Evolutionary conservation across 164 flowering plant species (phyloP).

Genomic region (Protea cynaroides): DNA sequence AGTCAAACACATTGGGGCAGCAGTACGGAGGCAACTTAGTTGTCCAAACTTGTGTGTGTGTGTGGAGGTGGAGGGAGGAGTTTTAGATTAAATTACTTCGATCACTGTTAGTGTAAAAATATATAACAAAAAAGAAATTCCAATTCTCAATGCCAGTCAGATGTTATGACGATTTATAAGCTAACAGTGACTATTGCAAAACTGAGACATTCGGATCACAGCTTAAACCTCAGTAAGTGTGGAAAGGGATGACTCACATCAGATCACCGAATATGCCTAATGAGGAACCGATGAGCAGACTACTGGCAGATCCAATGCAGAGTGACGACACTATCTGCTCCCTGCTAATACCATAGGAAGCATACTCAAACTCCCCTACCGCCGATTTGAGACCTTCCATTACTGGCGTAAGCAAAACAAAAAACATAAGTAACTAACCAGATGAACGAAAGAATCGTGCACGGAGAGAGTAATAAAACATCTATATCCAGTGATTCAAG

Average conservation of each 20-base stretch:
- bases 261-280: conserved; percentile 70
- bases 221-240: not conserved
- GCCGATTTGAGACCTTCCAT: conserved; percentile 74
- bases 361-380: conserved; percentile 72
- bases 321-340: conserved; percentile 54
- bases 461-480: not conserved
- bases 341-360: conserved; percentile 44
- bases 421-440: not conserved
- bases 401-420: conserved; percentile 28
- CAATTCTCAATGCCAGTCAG: not conserved
- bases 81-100: too few species aligned
- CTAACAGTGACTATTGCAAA: not conserved
- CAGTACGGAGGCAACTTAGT: too few species aligned
- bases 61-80: too few species aligned
- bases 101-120: too few species aligned
- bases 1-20: too few species aligned
- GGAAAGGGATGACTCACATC: conserved; percentile 48
- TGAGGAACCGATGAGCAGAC: conserved; percentile 43
- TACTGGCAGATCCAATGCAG: conserved; percentile 50
- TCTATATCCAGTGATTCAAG: not conserved
- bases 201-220: not conserved
- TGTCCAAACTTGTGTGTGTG: too few species aligned
- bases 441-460: too few species aligned
- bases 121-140: too few species aligned
- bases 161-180: not conserved